Percentiles rank a stretch among this genome's conserved stretches.
These are phyloP conservation scores for Sequoia sempervirens DNA, from an alignment of 75 land plant species.

Conservation along the genomic window DNA sequence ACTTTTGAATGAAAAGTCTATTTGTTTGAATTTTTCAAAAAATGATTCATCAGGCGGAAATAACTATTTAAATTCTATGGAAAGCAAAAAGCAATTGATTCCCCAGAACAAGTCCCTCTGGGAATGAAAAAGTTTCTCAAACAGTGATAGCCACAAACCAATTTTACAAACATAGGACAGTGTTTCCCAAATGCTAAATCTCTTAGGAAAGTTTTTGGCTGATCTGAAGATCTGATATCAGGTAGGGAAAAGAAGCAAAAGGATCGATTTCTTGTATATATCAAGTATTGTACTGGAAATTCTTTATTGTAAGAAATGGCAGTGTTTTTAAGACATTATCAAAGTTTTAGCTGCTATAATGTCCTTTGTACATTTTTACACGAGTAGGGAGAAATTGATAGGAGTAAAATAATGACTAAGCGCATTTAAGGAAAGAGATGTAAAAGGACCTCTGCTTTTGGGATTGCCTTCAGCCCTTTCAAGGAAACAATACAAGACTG, in stretches of 20 bases:
- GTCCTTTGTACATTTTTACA: neutral
- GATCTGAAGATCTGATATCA: neutral
- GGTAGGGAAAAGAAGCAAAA: neutral
- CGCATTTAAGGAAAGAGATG: neutral
- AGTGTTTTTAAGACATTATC: neutral
- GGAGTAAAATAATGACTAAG: neutral
- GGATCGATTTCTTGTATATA: neutral
- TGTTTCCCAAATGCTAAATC: neutral
- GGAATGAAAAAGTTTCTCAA: neutral
- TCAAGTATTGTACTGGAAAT: neutral
- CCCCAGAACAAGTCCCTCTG: neutral
- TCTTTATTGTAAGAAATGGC: neutral
- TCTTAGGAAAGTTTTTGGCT: neutral
- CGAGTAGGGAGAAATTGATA: neutral
- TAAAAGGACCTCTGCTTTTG: slow-evolving; percentile 22
- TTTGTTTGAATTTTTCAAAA: neutral
- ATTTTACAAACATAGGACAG: neutral
- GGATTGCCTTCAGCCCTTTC: slow-evolving; percentile 39
- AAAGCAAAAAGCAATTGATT: neutral
- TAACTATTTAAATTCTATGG: neutral
- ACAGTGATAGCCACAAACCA: too few species aligned
- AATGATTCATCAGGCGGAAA: neutral
- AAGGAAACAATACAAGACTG: slow-evolving; percentile 84
- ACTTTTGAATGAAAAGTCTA: neutral
- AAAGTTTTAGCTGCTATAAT: neutral